These are phyloP conservation scores for Bonia amplexicaulis DNA, from an alignment of 176 grass and related monocot genomes.

Conservation along the genomic window DNA sequence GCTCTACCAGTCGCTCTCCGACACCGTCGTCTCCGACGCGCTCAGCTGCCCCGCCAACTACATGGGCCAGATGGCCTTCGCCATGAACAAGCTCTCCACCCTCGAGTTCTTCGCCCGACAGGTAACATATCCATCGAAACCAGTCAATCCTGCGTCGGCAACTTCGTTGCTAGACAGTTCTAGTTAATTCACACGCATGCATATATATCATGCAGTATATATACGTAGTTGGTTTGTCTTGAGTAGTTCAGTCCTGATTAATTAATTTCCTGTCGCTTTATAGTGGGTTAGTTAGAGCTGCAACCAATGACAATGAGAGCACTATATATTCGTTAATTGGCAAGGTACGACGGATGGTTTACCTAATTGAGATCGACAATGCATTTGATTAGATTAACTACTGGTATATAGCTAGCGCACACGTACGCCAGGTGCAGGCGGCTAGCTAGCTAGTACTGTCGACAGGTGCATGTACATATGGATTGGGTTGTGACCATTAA, in stretches of 20 bases:
- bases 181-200: too few species aligned
- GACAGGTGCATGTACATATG: neutral
- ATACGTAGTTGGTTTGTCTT: neutral
- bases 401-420: neutral
- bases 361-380: slow-evolving; percentile 39
- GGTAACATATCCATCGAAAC: slow-evolving; percentile 18
- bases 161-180: neutral
- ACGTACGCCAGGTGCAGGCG: neutral
- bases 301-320: neutral
- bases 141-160: neutral
- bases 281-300: slow-evolving; percentile 34
- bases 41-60: slow-evolving; percentile 73
- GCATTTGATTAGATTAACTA: slow-evolving; percentile 1
- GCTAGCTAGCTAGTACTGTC: neutral
- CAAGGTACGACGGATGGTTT: slow-evolving; percentile 22
- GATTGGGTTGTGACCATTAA: slow-evolving; percentile 38
- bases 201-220: neutral
- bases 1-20: slow-evolving; percentile 76
- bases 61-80: slow-evolving; percentile 81
- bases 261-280: slow-evolving; percentile 14
- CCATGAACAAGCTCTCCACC: slow-evolving; percentile 82
- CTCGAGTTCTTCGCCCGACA: slow-evolving; percentile 79
- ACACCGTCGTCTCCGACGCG: slow-evolving; percentile 68
- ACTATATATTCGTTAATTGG: slow-evolving; percentile 10
- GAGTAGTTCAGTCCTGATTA: neutral